These are phyloP conservation scores for Malus fusca DNA, from an alignment of 306 rosid genomes.

Conservation along the genomic window DNA sequence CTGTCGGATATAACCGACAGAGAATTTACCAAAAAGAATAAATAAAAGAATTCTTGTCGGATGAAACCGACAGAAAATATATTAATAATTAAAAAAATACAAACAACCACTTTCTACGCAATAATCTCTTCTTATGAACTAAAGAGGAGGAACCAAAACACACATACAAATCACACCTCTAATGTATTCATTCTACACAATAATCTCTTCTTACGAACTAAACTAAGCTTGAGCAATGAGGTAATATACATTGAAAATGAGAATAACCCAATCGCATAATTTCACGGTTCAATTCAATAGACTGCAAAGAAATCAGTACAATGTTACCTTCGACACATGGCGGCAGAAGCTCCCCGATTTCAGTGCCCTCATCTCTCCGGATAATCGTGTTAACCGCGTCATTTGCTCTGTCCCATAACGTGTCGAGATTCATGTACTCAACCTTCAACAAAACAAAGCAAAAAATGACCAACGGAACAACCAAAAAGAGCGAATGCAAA, in stretches of 20 bases:
- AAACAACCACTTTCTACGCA: no score
- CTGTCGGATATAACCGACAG: no score
- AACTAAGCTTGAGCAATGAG: no score
- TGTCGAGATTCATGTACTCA: conserved; percentile 69
- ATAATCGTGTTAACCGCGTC: conserved; percentile 96
- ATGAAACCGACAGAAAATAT: no score
- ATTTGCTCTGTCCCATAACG: conserved; percentile 86
- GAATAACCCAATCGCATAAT: conserved; percentile 5
- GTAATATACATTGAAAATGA: not conserved
- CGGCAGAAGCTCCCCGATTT: conserved; percentile 84
- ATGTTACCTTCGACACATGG: conserved; percentile 95
- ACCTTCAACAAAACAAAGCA: conserved; percentile 43
- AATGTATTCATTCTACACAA: no score
- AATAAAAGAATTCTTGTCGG: no score
- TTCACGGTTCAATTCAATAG: conserved; percentile 22
- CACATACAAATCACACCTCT: no score
- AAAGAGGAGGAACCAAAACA: no score
- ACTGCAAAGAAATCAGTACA: not conserved
- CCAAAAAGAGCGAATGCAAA: not conserved
- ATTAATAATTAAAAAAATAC: no score
- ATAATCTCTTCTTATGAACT: no score
- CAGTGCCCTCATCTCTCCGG: conserved; percentile 75
- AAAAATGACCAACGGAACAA: conserved; percentile 12
- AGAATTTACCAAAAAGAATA: no score
- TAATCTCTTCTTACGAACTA: no score